Conservation (phyloP, 2,329 filamentous ascomycete species). For the Sclerotinia borealis region DNA sequence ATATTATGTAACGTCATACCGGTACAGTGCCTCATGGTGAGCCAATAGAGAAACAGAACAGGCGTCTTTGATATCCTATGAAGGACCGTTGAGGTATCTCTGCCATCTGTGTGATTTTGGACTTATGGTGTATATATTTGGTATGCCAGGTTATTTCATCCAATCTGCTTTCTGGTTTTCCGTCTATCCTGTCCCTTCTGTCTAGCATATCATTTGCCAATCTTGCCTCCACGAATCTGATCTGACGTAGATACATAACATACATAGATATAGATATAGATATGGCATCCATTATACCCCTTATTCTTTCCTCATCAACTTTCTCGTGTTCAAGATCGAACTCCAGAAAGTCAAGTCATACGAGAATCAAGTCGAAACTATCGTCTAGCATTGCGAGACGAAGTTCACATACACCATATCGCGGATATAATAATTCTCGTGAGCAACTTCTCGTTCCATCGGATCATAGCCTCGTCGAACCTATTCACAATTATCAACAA, state of each 20-base stretch:
- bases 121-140: background rate
- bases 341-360: background rate
- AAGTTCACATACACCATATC: background rate
- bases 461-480: background rate
- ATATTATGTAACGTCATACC: conserved; percentile 7
- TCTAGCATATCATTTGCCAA: background rate
- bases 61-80: background rate
- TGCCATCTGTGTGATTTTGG: background rate
- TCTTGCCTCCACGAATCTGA: background rate
- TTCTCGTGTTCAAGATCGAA: background rate
- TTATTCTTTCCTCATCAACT: background rate
- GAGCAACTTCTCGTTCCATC: conserved; percentile 4
- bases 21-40: background rate
- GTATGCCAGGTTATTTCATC: background rate
- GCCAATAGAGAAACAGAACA: background rate
- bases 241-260: background rate
- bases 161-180: background rate
- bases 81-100: background rate
- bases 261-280: background rate
- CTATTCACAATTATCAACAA: background rate
- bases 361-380: background rate
- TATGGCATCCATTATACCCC: conserved; percentile 3
- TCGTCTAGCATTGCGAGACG: background rate
- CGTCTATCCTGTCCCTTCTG: background rate
- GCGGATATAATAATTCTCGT: background rate